A percentile compares a stretch with the other conserved stretches of the same genome.
phyloP scores from a whole-genome alignment of 2,329 filamentous ascomycete species.

The Penicillium crustosum region DNA sequence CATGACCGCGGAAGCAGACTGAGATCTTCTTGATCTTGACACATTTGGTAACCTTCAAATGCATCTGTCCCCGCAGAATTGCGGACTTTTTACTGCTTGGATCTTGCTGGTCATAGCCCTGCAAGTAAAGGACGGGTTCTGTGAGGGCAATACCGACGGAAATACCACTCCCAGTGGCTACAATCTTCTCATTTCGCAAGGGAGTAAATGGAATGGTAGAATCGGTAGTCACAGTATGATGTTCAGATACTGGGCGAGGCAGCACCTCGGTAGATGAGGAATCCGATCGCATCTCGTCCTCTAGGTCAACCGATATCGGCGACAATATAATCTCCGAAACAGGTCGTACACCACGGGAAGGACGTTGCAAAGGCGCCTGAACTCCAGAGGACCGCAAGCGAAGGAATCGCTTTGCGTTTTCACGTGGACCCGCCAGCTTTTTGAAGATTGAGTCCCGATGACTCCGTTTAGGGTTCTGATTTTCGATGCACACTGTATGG shows the following conservation, averaged over 20 bases:
- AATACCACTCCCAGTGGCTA: slow-evolving; percentile 51
- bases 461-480: slow-evolving; percentile 28
- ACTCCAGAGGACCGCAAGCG: slow-evolving; percentile 39
- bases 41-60: slow-evolving; percentile 79
- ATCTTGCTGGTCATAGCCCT: slow-evolving; percentile 50
- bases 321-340: slow-evolving; percentile 39
- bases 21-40: slow-evolving; percentile 91
- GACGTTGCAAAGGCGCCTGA: slow-evolving; percentile 25
- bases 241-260: slow-evolving; percentile 23
- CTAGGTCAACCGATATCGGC: slow-evolving; percentile 29
- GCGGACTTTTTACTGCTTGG: slow-evolving; percentile 67
- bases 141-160: slow-evolving; percentile 49
- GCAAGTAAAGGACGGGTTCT: slow-evolving; percentile 51
- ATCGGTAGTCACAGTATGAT: slow-evolving; percentile 26
- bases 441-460: slow-evolving; percentile 32
- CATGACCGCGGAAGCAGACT: slow-evolving; percentile 79
- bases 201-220: slow-evolving; percentile 33
- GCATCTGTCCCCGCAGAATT: slow-evolving; percentile 79
- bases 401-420: slow-evolving; percentile 50
- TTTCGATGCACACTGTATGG: slow-evolving; percentile 20
- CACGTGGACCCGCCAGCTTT: slow-evolving; percentile 48
- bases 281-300: slow-evolving; percentile 29
- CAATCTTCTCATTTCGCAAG: slow-evolving; percentile 47
- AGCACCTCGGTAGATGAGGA: slow-evolving; percentile 30
- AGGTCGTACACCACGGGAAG: slow-evolving; percentile 31